Evolutionary conservation across 1,284 basidiomycete genomes (phyloP), one percentile per base, ranked within the genome.

Genomic region (Phellopilus nigrolimitatus): DNA sequence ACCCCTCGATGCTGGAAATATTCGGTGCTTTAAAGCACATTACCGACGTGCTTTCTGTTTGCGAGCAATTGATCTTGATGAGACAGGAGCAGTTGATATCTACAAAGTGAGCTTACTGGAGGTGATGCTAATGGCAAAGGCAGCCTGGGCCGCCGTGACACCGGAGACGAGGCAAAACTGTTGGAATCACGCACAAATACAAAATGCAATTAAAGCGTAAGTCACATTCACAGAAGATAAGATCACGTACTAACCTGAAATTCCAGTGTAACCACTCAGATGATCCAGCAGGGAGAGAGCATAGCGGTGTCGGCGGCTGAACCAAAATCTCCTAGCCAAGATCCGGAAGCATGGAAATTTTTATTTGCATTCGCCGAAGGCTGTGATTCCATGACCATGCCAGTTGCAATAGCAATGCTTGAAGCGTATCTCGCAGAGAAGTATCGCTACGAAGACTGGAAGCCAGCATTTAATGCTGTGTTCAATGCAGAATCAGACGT

Each of bases 1-100:
- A 41, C 64, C 64, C 2, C 49, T 47, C 52, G 69, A 66, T 61
- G 57, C 57, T 15, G 59, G 60, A 27, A 63, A 65, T 52, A 65
- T 68, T 56, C 58, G 61, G 28, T 57, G 55, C 38, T 63, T 63
- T 56, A 66, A 67, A 54, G 61, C 62, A 4, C 53, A 61, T 36
- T 64, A 64, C 45, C 43, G 55, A 39, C 12, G 47, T 1, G 39
- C 44, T 10, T 65, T 65, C 44, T 61, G 58, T 48, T 33, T 55
- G n/a, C 53, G 59, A 9, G 64, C 67, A 7, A 56, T 71, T 40
- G 59, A 70, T 22, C 61, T 55, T 7, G 61, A 71, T 55, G 63
- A 67, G 13, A 58, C 57, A 10, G 62, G 61, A 19, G 59, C 61
- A 6, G 13, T 41, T 12, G 56, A 70, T 12, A 66, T 71, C 25